phyloP scores from a whole-genome alignment of 169 alveolate genomes.

The Cryptosporidium bovis region DNA sequence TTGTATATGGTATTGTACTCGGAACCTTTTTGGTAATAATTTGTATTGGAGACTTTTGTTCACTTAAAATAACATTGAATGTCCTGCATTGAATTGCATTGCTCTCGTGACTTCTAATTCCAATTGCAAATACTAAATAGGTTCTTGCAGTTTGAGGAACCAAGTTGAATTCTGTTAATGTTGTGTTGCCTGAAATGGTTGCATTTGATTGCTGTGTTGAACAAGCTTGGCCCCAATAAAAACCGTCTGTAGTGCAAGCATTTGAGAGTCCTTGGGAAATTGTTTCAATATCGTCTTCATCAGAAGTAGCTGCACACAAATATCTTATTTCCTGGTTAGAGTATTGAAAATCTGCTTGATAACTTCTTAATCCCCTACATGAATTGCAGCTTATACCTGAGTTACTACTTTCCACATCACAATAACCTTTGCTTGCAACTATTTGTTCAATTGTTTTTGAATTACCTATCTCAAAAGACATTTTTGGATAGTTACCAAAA shows the following conservation, averaged over 20 bases:
- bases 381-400: conserved; percentile 10
- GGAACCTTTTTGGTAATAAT: conserved; percentile 35
- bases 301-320: conserved; percentile 48
- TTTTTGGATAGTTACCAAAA: conserved; percentile 35
- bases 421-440: conserved; percentile 39
- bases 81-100: conserved; percentile 27
- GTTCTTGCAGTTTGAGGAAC: conserved; percentile 19
- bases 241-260: conserved; percentile 58
- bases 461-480: conserved; percentile 24
- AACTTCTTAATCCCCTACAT: conserved; percentile 62
- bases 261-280: conserved; percentile 7
- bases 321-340: conserved; percentile 11
- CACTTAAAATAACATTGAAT: neutral
- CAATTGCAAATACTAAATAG: conserved; percentile 40
- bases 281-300: conserved; percentile 10
- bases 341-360: conserved; percentile 61
- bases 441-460: conserved; percentile 55
- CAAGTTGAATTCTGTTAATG: conserved; percentile 12
- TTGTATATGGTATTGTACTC: conserved; percentile 1
- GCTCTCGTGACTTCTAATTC: conserved; percentile 13
- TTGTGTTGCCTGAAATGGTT: conserved; percentile 53
- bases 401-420: neutral
- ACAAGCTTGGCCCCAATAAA: conserved; percentile 74
- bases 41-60: conserved; percentile 20
- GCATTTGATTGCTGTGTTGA: conserved; percentile 58